Evolutionary conservation across 2,329 filamentous ascomycete species (phyloP).

Genomic region (Lomentospora prolificans): DNA sequence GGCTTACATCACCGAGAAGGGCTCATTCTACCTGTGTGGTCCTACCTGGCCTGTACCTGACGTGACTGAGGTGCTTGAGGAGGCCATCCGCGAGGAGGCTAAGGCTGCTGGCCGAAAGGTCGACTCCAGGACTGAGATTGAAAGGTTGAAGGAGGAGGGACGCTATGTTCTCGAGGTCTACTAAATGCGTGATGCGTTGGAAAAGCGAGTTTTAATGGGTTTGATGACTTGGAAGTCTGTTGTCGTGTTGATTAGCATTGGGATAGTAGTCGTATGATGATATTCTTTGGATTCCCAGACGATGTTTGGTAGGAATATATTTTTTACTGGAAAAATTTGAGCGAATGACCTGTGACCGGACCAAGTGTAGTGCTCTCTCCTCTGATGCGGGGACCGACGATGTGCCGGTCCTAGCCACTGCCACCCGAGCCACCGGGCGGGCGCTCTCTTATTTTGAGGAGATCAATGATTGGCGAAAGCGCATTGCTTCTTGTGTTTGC

Average conservation of each 20-base stretch:
- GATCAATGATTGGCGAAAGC: too few relatives aligned
- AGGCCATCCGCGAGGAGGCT: conserved; percentile 74
- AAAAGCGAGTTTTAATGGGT: background rate
- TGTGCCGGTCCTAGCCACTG: background rate
- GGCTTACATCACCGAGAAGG: conserved; percentile 79
- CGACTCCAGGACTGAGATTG: conserved; percentile 82
- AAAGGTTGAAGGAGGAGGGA: conserved; percentile 88
- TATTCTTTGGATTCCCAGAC: too few relatives aligned
- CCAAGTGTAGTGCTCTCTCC: too few relatives aligned
- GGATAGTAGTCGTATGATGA: too few relatives aligned
- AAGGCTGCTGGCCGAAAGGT: conserved; percentile 66
- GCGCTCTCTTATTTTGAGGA: too few relatives aligned
- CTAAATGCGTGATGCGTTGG: conserved; percentile 33
- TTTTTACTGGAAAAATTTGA: too few relatives aligned
- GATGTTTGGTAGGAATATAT: too few relatives aligned
- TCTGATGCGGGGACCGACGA: background rate
- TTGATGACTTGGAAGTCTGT: background rate
- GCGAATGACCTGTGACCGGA: too few relatives aligned
- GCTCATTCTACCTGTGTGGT: conserved; percentile 93
- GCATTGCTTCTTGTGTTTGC: too few relatives aligned
- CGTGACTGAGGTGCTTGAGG: conserved; percentile 86
- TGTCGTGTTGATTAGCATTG: background rate
- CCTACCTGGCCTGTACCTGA: conserved; percentile 98
- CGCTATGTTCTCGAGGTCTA: conserved; percentile 97
- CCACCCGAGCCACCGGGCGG: background rate